These are phyloP conservation scores for Aspergillus latus DNA, from an alignment of 2,329 filamentous ascomycete species.

Conservation along the genomic window DNA sequence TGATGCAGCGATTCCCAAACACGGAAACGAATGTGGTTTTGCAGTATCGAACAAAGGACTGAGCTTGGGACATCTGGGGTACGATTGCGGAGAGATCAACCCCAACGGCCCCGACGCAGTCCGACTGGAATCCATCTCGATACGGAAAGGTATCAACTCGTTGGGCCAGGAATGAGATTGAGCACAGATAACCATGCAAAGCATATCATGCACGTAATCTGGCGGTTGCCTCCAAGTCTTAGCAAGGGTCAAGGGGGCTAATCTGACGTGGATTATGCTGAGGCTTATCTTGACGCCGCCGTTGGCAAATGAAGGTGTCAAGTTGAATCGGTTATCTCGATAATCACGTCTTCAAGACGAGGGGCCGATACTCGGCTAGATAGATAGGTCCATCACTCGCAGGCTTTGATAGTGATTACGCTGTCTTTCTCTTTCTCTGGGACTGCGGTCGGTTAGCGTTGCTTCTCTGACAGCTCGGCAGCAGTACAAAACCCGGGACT, in stretches of 20 bases:
- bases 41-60: not conserved
- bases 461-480: not conserved
- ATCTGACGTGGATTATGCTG: slow-evolving; percentile 10
- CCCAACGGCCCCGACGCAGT: not conserved
- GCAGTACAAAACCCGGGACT: slow-evolving; percentile 14
- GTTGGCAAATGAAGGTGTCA: slow-evolving; percentile 9
- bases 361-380: slow-evolving; percentile 7
- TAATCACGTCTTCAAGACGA: slow-evolving; percentile 8
- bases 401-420: not conserved
- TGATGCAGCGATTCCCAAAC: too few species aligned
- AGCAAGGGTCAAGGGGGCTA: not conserved
- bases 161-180: not conserved
- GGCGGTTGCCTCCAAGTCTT: not conserved
- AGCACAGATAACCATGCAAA: slow-evolving; percentile 1
- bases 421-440: not conserved
- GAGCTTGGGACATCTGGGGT: not conserved
- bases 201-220: slow-evolving; percentile 5
- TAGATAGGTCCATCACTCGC: too few species aligned
- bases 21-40: too few species aligned
- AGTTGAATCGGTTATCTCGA: slow-evolving; percentile 10
- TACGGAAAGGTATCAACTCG: not conserved
- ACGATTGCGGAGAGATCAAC: slow-evolving; percentile 2
- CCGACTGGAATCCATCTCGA: not conserved
- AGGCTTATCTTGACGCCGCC: slow-evolving; percentile 11
- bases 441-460: not conserved